Base-by-base conservation (phyloP, 306 rosid genomes). In the Dryas alaskensis region DNA sequence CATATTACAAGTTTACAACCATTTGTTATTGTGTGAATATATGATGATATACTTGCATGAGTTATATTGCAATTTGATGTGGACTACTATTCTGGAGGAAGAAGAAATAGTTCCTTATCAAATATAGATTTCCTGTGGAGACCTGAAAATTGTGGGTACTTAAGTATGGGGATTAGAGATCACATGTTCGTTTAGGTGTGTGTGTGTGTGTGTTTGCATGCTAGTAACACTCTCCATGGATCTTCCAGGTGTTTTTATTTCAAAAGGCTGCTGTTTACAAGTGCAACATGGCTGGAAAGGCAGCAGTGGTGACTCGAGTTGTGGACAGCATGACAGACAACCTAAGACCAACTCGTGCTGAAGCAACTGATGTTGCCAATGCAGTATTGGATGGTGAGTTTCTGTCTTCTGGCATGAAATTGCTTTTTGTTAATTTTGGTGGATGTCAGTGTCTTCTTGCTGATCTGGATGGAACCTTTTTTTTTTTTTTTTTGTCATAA, bases 281-380 rank as follows among this genome's bases (percentile, higher is more conserved):
- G 77, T 93, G 98, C 82, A 93, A 91, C 67, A 91, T 93, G 98
- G 97, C 96, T 71, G 98, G 98, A 82, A 93, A 93, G 81, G 93
- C 98, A 76, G 97, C 92, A 46, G 97, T 93, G 67, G 85, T 93
- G 73, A 93, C 98, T 40, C 97, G 97, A 78, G 98, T 93, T 79
- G 98, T 93, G 77, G 98, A 93, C 79, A 90, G 97, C 71, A 93
- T 93, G 98, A 91, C 98, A 3, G 87, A 81, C 83, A 93, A 93
- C 85, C 78, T 93, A 76, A 84, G 98, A 64, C 98, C 98, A 57
- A 93, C 98, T 77, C 98, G 98, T 86, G 98, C 98, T 16, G 98
- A 93, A 85, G 98, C 98, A 65, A 93, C 98, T 54, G 98, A 93
- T 81, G 98, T 93, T 82, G 98, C 98, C 67, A 93, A 93, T 79